Evolutionary conservation across 2,329 filamentous ascomycete genomes (phyloP).

Genomic region (Fusarium verticillioides): DNA sequence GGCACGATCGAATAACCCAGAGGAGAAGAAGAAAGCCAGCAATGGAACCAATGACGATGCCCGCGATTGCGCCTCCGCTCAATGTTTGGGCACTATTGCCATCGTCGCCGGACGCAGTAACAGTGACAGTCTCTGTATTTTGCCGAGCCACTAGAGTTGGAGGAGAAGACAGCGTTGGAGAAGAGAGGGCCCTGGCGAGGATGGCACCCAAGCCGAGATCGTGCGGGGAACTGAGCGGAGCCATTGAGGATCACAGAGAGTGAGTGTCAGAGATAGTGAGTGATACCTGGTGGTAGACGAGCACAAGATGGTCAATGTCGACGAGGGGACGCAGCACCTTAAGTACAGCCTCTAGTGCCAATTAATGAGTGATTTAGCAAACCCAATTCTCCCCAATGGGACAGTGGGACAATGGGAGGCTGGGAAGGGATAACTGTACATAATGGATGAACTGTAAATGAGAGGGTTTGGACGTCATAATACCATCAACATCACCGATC

Average conservation of each 20-base stretch:
- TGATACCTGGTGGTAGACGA: not conserved
- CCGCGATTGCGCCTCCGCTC: slow-evolving; percentile 58
- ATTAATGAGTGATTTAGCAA: slow-evolving; percentile 1
- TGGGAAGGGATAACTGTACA: not conserved
- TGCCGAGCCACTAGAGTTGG: slow-evolving; percentile 36
- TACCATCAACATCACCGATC: slow-evolving; percentile 32
- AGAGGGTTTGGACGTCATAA: slow-evolving; percentile 29
- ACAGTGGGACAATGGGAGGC: slow-evolving; percentile 2
- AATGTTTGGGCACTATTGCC: slow-evolving; percentile 42
- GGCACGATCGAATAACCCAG: slow-evolving; percentile 60
- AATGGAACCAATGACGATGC: slow-evolving; percentile 24
- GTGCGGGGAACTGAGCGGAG: slow-evolving; percentile 23
- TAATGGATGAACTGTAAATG: not conserved
- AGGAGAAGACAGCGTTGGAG: slow-evolving; percentile 15
- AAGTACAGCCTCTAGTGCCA: not conserved
- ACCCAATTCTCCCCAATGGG: slow-evolving; percentile 1
- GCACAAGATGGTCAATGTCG: not conserved
- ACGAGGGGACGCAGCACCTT: not conserved
- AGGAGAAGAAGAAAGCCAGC: slow-evolving; percentile 52
- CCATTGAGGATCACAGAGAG: slow-evolving; percentile 13
- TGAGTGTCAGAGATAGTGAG: not conserved
- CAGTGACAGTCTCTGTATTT: slow-evolving; percentile 47
- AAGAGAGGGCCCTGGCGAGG: slow-evolving; percentile 27
- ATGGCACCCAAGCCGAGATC: slow-evolving; percentile 28
- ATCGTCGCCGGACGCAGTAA: slow-evolving; percentile 38